These are phyloP conservation scores for Neospora caninum DNA, from an alignment of 169 alveolate genomes.

Conservation along the genomic window DNA sequence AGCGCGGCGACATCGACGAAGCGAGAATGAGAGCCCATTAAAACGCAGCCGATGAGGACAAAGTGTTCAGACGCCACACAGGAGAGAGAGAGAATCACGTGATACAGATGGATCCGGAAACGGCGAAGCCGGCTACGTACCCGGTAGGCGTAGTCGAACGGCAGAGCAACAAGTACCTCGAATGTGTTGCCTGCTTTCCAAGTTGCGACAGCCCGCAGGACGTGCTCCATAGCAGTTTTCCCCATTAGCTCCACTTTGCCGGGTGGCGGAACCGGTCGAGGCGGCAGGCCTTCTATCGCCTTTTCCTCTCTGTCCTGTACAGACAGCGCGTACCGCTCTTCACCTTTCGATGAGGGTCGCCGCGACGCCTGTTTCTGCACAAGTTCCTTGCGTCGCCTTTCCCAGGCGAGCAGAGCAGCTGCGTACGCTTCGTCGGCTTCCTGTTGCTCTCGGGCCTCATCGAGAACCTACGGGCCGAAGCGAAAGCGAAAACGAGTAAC, in stretches of 20 bases:
- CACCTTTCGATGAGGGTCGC: neutral
- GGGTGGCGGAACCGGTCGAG: constrained; percentile 37
- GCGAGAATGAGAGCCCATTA: no score
- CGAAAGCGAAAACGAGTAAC: neutral
- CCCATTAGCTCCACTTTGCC: constrained; percentile 42
- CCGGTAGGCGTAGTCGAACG: constrained; percentile 50
- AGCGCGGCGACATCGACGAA: no score
- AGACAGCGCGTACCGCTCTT: neutral
- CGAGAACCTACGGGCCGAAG: constrained; percentile 36
- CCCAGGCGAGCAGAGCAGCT: constrained; percentile 26
- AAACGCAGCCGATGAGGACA: no score
- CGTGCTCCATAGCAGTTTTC: constrained; percentile 42
- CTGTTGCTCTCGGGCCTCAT: constrained; percentile 42
- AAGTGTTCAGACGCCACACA: no score
- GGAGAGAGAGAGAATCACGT: no score
- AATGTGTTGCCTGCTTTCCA: neutral
- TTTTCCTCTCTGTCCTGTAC: neutral
- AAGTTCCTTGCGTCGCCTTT: neutral
- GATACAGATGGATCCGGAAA: no score
- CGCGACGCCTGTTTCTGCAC: neutral
- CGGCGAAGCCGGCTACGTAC: neutral
- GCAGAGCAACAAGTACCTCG: constrained; percentile 62
- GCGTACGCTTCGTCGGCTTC: constrained; percentile 29
- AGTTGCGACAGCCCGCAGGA: constrained; percentile 32
- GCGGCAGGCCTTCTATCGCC: neutral